phyloP scores from a whole-genome alignment of 1,284 basidiomycete species.

The Trichosporon faecale region DNA sequence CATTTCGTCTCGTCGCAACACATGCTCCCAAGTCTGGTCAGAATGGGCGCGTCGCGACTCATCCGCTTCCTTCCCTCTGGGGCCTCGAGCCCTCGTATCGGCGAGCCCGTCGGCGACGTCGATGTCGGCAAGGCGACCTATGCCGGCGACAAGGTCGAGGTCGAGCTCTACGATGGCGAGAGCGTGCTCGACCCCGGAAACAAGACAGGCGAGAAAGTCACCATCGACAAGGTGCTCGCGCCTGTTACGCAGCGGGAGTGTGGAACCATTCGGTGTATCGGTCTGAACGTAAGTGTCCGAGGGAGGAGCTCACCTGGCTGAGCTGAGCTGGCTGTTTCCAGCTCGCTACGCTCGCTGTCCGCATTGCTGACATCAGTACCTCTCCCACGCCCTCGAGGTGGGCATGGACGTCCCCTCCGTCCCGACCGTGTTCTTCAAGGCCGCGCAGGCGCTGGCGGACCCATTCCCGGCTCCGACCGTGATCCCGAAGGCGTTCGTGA shows the following conservation, averaged over 20 bases:
- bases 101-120: slow-evolving; percentile 45
- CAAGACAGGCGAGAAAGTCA: slow-evolving; percentile 37
- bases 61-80: slow-evolving; percentile 40
- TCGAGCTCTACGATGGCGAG: slow-evolving; percentile 40
- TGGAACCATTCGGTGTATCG: slow-evolving; percentile 50
- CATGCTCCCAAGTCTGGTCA: slow-evolving; percentile 21
- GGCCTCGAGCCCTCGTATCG: slow-evolving; percentile 30
- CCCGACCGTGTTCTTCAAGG: slow-evolving; percentile 48
- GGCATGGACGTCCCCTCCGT: slow-evolving; percentile 37
- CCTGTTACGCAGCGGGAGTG: slow-evolving; percentile 44
- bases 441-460: slow-evolving; percentile 37
- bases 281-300: slow-evolving; percentile 42
- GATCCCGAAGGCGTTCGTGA: slow-evolving; percentile 53
- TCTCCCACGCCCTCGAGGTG: slow-evolving; percentile 49
- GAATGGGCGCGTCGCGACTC: slow-evolving; percentile 38
- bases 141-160: slow-evolving; percentile 33
- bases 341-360: no score
- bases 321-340: no score
- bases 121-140: slow-evolving; percentile 52
- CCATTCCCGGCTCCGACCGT: slow-evolving; percentile 41
- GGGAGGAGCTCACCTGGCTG: no score
- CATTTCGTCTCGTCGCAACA: not conserved
- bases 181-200: slow-evolving; percentile 44
- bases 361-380: slow-evolving; percentile 40
- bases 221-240: slow-evolving; percentile 41